Percentiles rank a stretch among this genome's conserved stretches.
Conservation (phyloP, 2,329 filamentous ascomycete species). For the Blastomyces gilchristii region DNA sequence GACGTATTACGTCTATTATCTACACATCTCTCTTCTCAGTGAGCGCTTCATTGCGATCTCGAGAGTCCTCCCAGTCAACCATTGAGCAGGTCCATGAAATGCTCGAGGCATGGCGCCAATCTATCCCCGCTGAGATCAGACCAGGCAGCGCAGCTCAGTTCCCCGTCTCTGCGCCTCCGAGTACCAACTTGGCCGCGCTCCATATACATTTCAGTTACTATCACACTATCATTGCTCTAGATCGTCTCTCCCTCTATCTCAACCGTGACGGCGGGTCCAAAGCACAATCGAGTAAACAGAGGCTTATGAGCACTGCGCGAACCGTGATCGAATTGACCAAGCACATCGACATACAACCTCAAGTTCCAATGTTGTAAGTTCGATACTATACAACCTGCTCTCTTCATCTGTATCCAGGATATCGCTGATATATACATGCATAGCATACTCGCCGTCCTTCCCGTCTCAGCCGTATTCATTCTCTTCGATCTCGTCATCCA, state of each 20-base stretch:
- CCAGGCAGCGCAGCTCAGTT: background rate
- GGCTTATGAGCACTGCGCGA: background rate
- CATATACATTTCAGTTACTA: constrained; percentile 2
- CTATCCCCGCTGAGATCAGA: background rate
- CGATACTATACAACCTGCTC: background rate
- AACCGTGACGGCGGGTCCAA: constrained; percentile 2
- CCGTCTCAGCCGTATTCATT: background rate
- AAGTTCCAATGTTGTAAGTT: background rate
- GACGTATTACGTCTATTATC: constrained; percentile 2
- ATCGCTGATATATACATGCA: background rate
- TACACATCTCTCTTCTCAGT: background rate
- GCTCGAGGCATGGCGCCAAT: background rate
- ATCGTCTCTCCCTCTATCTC: background rate
- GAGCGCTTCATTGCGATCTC: background rate
- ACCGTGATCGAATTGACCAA: background rate
- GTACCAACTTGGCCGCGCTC: background rate
- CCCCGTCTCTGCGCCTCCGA: background rate
- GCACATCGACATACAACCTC: background rate
- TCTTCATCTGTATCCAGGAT: background rate
- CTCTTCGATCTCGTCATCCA: background rate
- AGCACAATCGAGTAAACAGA: background rate
- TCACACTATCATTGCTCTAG: background rate
- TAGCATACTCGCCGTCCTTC: background rate
- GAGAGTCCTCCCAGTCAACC: background rate
- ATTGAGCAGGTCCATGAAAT: background rate